Base-by-base conservation (phyloP, 176 grass and related monocot genomes). In the Aegilops sharonensis region DNA sequence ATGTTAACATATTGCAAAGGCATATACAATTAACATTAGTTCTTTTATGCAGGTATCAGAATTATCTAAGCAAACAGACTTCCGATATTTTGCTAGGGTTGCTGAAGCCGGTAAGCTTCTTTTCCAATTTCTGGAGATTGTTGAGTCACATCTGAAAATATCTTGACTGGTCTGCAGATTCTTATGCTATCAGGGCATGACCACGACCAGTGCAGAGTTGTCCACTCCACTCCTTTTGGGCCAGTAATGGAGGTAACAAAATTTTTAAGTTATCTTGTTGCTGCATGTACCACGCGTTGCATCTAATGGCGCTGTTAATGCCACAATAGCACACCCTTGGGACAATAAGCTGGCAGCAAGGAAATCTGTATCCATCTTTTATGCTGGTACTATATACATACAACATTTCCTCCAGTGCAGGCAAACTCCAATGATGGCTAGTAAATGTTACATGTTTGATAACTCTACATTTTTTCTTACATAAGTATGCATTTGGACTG, bases 351-450 rank as follows among this genome's bases (percentile, higher is more conserved):
- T 98, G 96, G 97, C 97, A 96, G 88, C 97, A 95, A 78, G 92
- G 97, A 72, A 98, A 92, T 77, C 87, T 96, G 11, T 94, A 94
- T 92, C 97, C 97, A 84, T 95, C 97, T 81, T 98, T 98, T 90
- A 98, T 98, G 97, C 85, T 98, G 78, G 25, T 25, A 25, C 25
- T 25, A 25, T 25, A 25, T 25, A 25, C 25, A 25, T 25, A 25
- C 35, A 36, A 36, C 35, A 7, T 36, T 36, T 36, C 35, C 35
- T 36, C 35, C 35, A 36, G 35, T 36, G 35, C 35, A 36, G 35
- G 35, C 35, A 36, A 36, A 36, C 35, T 36, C 35, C 6, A 36
- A 36, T 36, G 35, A 36, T 7, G 35, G 35, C 1, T 36, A 36
- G 35, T 36, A 36, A 36, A 36, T 36, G 35, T 36, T 36, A 36